Percentiles rank a stretch among this genome's conserved stretches.
These are phyloP conservation scores for Salvia splendens DNA, from an alignment of 257 asterid genomes.

Conservation along the genomic window DNA sequence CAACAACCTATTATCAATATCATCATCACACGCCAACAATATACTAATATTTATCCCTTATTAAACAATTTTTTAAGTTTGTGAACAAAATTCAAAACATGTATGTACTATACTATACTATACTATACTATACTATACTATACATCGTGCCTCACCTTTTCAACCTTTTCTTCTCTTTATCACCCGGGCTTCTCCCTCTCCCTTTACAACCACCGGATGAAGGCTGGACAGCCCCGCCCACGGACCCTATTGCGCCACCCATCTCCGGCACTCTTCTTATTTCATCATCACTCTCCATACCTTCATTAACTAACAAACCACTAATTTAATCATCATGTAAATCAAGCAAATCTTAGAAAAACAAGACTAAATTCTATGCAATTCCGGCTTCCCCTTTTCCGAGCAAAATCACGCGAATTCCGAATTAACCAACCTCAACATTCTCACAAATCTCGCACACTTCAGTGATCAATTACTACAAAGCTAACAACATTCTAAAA, in stretches of 20 bases:
- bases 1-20: conserved; percentile 58
- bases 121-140: no score
- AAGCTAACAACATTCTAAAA: neutral
- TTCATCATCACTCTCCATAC: conserved; percentile 98
- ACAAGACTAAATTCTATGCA: no score
- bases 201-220: conserved; percentile 58
- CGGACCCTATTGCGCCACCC: conserved; percentile 59
- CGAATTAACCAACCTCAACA: conserved; percentile 2
- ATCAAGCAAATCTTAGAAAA: no score
- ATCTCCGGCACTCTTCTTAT: conserved; percentile 95
- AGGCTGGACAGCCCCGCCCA: conserved; percentile 55
- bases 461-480: no score
- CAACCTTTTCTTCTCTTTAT: conserved; percentile 89
- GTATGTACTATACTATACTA: no score
- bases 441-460: no score
- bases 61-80: no score
- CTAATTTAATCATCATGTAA: neutral
- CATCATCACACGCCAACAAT: neutral
- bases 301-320: conserved; percentile 36
- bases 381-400: neutral
- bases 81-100: no score
- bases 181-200: conserved; percentile 92
- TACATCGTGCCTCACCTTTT: conserved; percentile 56
- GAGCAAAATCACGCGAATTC: conserved; percentile 2
- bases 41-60: no score